Evolutionary conservation across 1,139 yeast species (phyloP), one percentile per base, ranked within the genome.

Genomic region (Pichia sp.): DNA sequence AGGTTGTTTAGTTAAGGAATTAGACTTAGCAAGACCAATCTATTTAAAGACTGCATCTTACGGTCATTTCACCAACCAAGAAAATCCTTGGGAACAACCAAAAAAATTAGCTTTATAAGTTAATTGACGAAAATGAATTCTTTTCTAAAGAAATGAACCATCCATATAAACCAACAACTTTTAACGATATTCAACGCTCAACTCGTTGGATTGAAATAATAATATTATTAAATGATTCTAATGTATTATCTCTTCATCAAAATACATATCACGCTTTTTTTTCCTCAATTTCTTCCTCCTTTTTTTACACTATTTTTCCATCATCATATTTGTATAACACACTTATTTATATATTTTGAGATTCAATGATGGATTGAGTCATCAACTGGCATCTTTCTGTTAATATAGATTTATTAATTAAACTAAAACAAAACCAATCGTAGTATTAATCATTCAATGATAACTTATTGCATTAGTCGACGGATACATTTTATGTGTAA

Each of bases 31-130:
- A 58, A 88, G 96, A 76, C 98, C 99, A 72, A 92, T 94, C 73
- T 92, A 94, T 80, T 83, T 88, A 77, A 86, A 92, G 83, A 92
- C 98, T 65, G 98, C 98, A 65, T 85, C 96, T 52, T 90, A 92
- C 72, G 99, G 98, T 68, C 99, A 92, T 76, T 92, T 92, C 85
- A 94, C 99, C 68, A 87, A 92, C 86, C 99, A 90, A 80, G 86
- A 85, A 68, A 85, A 87, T 81, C 77, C 96, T 64, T 92, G 98
- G 98, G 98, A 92, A 80, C 82, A 87, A 74, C 96, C 97, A 73
- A 88, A 88, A 79, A 77, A 79, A 70, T 85, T 92, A 73, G 75
- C 77, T 68, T 77, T 80, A 58, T 90, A 86, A 50, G 22, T 41
- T 25, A 23, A 34, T 22, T n/a, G 4, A 29, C n/a, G 8, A 24